Percentiles rank a stretch among this genome's conserved stretches.
These are phyloP conservation scores for Clonostachys rosea DNA, from an alignment of 2,329 filamentous ascomycete species.

Conservation along the genomic window DNA sequence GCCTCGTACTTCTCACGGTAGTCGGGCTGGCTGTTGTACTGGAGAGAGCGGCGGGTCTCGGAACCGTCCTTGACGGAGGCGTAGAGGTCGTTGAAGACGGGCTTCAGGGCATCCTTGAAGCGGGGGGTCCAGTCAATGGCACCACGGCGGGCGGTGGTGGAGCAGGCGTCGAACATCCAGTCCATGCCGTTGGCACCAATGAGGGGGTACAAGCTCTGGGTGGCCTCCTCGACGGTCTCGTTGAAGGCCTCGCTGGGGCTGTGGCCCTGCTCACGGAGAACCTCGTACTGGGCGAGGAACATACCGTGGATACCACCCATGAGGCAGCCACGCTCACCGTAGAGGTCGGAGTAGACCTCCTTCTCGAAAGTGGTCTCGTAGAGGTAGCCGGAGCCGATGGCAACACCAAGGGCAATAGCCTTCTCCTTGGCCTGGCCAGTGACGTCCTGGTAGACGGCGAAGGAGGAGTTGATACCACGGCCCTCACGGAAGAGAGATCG, in stretches of 20 bases:
- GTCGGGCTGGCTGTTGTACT: slow-evolving; percentile 93
- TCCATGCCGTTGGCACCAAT: slow-evolving; percentile 99
- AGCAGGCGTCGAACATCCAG: slow-evolving; percentile 99
- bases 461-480: slow-evolving; percentile 98
- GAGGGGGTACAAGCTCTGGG: slow-evolving; percentile 94
- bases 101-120: slow-evolving; percentile 99
- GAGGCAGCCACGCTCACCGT: slow-evolving; percentile 98
- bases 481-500: slow-evolving; percentile 98
- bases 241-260: slow-evolving; percentile 98
- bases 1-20: slow-evolving; percentile 97
- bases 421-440: slow-evolving; percentile 98
- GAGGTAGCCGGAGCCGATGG: slow-evolving; percentile 95
- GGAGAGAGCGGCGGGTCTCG: slow-evolving; percentile 94
- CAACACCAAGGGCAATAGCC: slow-evolving; percentile 93
- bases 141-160: slow-evolving; percentile 94
- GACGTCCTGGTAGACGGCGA: slow-evolving; percentile 97
- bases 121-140: slow-evolving; percentile 97
- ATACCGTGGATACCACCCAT: slow-evolving; percentile 99
- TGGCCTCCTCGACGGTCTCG: slow-evolving; percentile 99
- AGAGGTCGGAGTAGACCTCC: slow-evolving; percentile 99
- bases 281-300: slow-evolving; percentile 99
- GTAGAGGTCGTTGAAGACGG: slow-evolving; percentile 97
- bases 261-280: slow-evolving; percentile 97
- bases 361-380: slow-evolving; percentile 99
- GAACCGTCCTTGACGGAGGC: slow-evolving; percentile 84